Evolutionary conservation across 371 early-diverging fungal species (phyloP).

Genomic region (Apophysomyces ossiformis): DNA sequence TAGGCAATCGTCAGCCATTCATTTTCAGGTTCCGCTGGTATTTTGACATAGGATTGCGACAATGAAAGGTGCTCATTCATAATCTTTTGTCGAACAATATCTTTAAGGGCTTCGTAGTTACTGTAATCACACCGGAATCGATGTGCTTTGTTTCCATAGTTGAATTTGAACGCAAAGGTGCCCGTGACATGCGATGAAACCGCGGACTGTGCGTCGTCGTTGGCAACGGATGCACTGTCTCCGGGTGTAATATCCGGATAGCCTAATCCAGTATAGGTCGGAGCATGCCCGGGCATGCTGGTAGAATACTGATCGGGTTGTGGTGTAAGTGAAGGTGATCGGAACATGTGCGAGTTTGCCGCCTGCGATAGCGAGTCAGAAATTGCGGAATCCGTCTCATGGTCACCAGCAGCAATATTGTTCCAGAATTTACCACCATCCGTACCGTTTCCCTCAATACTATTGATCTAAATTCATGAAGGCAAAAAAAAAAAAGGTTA

Average conservation of each 20-base stretch:
- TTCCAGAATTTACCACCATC: slow-evolving; percentile 53
- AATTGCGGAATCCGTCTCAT: slow-evolving; percentile 39
- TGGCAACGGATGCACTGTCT: slow-evolving; percentile 49
- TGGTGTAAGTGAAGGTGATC: slow-evolving; percentile 21
- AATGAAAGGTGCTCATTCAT: slow-evolving; percentile 39
- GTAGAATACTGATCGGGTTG: slow-evolving; percentile 12
- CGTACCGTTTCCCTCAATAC: slow-evolving; percentile 46
- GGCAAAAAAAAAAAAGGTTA: neutral
- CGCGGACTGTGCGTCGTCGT: slow-evolving; percentile 33
- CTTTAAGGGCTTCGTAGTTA: slow-evolving; percentile 53
- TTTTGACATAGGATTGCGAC: slow-evolving; percentile 29
- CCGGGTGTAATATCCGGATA: slow-evolving; percentile 52
- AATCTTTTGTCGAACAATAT: slow-evolving; percentile 51
- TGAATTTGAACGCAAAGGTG: slow-evolving; percentile 82
- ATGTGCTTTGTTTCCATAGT: slow-evolving; percentile 67
- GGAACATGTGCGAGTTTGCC: slow-evolving; percentile 32
- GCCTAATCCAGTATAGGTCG: slow-evolving; percentile 30
- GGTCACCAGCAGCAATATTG: slow-evolving; percentile 51
- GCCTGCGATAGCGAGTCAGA: slow-evolving; percentile 42
- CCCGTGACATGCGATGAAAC: slow-evolving; percentile 26
- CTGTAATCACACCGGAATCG: slow-evolving; percentile 67
- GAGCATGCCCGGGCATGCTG: slow-evolving; percentile 21
- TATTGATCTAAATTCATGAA: slow-evolving; percentile 30
- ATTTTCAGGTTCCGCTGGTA: slow-evolving; percentile 14
- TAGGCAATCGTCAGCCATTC: slow-evolving; percentile 72